Percentiles rank a stretch among this genome's conserved stretches.
phyloP scores from a whole-genome alignment of 2,329 filamentous ascomycete genomes.

The Microdochium paspali region DNA sequence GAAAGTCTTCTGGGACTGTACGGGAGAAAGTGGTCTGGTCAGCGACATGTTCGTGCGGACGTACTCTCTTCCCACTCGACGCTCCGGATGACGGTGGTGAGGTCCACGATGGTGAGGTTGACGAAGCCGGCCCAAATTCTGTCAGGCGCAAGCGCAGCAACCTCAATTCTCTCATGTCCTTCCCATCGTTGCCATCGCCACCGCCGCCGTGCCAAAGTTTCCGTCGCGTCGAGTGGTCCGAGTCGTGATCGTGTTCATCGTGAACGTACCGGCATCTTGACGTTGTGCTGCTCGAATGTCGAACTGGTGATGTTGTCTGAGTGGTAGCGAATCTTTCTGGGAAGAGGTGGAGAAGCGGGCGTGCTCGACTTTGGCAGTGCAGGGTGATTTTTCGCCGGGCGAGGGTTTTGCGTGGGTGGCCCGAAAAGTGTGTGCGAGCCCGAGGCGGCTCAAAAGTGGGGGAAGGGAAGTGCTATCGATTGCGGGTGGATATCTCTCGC shows the following conservation, averaged over 20 bases:
- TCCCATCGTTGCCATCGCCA: background rate
- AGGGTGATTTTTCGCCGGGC: constrained; percentile 15
- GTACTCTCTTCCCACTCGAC: background rate
- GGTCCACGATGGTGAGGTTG: background rate
- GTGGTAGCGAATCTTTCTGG: constrained; percentile 7
- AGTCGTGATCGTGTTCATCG: constrained; percentile 7
- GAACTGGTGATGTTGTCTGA: constrained; percentile 18
- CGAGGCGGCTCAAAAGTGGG: constrained; percentile 2
- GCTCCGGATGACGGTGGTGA: background rate
- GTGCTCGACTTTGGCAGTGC: constrained; percentile 11
- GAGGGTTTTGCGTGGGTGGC: constrained; percentile 19
- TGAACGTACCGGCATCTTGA: constrained; percentile 31
- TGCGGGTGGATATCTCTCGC: background rate
- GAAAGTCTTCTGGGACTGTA: constrained; percentile 98
- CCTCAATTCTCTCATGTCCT: background rate
- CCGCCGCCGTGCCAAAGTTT: background rate
- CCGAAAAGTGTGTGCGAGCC: constrained; percentile 2
- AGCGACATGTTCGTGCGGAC: constrained; percentile 2
- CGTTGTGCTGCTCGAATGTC: constrained; percentile 25
- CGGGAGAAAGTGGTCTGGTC: constrained; percentile 7
- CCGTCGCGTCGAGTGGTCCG: constrained; percentile 12
- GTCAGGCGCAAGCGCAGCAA: background rate
- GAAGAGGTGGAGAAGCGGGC: constrained; percentile 14
- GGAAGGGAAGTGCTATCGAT: background rate
- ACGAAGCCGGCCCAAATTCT: background rate